Evolutionary conservation across 306 rosid genomes (phyloP).

Genomic region (Malus sieversii): DNA sequence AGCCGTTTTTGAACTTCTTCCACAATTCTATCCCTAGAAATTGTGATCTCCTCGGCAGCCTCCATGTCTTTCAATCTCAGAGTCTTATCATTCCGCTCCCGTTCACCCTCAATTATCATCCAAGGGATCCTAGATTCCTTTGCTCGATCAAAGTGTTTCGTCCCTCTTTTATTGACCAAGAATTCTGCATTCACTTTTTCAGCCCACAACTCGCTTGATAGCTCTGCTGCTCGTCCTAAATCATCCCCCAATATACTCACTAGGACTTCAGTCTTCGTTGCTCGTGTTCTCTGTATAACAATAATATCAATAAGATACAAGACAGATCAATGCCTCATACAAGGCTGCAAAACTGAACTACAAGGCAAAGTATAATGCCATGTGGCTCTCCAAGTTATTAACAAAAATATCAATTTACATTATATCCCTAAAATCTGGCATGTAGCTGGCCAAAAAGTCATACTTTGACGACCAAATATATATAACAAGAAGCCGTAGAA

Average conservation of each 20-base stretch:
- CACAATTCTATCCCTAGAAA: conserved; percentile 43
- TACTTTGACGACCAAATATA: not conserved
- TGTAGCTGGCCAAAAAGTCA: not conserved
- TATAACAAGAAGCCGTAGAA: not conserved
- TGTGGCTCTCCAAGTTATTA: not conserved
- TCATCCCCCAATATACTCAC: conserved; percentile 78
- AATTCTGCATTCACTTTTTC: conserved; percentile 54
- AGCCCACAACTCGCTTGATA: conserved; percentile 71
- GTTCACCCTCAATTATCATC: conserved; percentile 75
- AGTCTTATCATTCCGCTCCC: conserved; percentile 53
- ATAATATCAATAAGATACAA: not conserved
- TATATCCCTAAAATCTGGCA: not conserved
- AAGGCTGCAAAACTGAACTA: not conserved
- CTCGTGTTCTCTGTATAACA: conserved; percentile 52
- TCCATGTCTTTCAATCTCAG: conserved; percentile 53
- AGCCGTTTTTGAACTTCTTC: conserved; percentile 55
- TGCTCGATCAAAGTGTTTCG: conserved; percentile 70
- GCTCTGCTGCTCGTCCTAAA: conserved; percentile 52
- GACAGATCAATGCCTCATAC: not conserved
- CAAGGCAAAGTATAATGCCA: not conserved
- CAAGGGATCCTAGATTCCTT: conserved; percentile 74
- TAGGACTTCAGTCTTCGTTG: conserved; percentile 74
- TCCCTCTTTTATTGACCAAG: conserved; percentile 48
- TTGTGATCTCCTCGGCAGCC: conserved; percentile 25
- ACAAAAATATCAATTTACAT: not conserved